Conservation (phyloP, 345 rosid genomes). For the Barbarea vulgaris region DNA sequence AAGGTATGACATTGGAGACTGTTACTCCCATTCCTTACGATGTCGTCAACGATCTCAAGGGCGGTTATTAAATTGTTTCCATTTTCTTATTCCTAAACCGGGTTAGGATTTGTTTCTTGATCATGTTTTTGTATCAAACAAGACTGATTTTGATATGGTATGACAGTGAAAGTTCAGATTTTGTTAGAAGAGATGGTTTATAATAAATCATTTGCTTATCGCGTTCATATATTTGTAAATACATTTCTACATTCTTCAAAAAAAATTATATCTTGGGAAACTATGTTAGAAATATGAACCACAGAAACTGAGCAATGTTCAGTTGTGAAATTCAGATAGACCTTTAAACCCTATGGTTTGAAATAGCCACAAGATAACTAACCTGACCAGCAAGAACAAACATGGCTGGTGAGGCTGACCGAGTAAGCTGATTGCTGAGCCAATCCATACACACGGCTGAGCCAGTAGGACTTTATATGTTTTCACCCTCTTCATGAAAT, state of each 20-base stretch:
- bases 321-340: too few relatives aligned
- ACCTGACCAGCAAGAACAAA: not conserved
- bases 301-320: not conserved
- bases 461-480: not conserved
- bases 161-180: not conserved
- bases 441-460: not conserved
- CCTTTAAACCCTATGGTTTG: not conserved
- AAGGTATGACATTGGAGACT: slow-evolving; percentile 71
- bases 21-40: slow-evolving; percentile 80
- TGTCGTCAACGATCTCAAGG: slow-evolving; percentile 81
- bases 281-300: not conserved
- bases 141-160: not conserved
- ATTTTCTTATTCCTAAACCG: not conserved
- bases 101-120: too few relatives aligned
- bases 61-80: slow-evolving; percentile 53
- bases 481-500: not conserved
- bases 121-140: not conserved
- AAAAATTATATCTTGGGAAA: too few relatives aligned
- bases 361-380: not conserved
- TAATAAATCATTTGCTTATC: not conserved
- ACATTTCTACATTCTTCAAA: not conserved
- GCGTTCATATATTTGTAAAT: not conserved
- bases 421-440: not conserved
- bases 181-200: not conserved
- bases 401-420: not conserved